A percentile compares a stretch with the other conserved stretches of the same genome.
Conservation (phyloP, 1,139 yeast genomes). For the Yamadazyma atmosphaerica region DNA sequence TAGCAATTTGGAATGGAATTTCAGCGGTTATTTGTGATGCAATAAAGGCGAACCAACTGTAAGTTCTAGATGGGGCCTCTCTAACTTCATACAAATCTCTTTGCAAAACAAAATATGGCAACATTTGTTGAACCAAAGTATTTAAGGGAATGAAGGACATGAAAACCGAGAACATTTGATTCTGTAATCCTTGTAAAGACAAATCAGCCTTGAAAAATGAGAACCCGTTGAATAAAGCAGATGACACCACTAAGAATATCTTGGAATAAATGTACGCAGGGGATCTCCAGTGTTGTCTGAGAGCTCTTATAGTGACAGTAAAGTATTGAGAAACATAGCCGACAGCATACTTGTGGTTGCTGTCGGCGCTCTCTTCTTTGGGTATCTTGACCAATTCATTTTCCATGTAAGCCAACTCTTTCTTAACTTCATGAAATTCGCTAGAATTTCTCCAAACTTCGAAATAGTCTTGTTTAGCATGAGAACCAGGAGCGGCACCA, state of each 20-base stretch:
- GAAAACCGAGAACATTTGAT: conserved; percentile 68
- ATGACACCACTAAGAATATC: conserved; percentile 32
- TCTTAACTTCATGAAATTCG: conserved; percentile 23
- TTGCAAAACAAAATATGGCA: conserved; percentile 70
- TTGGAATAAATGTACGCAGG: conserved; percentile 43
- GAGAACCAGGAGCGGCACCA: conserved; percentile 39
- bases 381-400: conserved; percentile 29
- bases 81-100: conserved; percentile 86
- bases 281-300: conserved; percentile 46
- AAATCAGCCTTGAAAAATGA: conserved; percentile 61
- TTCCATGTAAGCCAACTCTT: conserved; percentile 29
- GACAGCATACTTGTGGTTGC: conserved; percentile 25
- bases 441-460: conserved; percentile 34
- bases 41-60: conserved; percentile 49
- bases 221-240: conserved; percentile 51
- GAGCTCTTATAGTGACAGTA: conserved; percentile 25
- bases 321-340: conserved; percentile 26
- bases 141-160: conserved; percentile 65
- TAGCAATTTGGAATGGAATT: conserved; percentile 32
- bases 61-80: conserved; percentile 72
- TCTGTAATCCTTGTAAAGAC: conserved; percentile 59
- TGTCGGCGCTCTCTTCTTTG: conserved; percentile 22
- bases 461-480: conserved; percentile 34
- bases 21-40: conserved; percentile 38
- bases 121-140: conserved; percentile 68